Evolutionary conservation across 352 stramenopile species (phyloP), one percentile per base, ranked within the genome.

Genomic region (Phytopythium sindhum): DNA sequence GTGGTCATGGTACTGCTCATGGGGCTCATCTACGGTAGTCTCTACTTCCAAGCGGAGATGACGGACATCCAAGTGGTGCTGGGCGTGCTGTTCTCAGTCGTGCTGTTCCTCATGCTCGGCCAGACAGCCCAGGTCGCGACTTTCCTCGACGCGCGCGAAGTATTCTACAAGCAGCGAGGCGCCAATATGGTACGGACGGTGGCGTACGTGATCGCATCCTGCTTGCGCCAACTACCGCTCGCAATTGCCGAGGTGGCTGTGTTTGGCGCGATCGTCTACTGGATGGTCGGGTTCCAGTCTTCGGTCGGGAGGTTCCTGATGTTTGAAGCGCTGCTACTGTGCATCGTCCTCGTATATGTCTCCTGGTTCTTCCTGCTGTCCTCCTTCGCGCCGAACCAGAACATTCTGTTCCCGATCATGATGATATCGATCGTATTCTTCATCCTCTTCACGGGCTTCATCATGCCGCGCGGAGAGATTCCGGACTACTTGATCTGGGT

Each of bases 141-240:
- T 26, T 84, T 93, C 56, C 81, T 92, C 52, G 66, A 77, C 28
- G 67, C 66, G 24, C 72, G 69, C 0, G 59, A 50, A 2, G 52
- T 83, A 9, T 95, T 88, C 69, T 91, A 93, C 73, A 92, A 90
- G 57, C 86, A 93, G 39, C 67, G 72, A 1, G 74, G 80, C 41
- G 68, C 74, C 19, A 90, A 93, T 29, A 91, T 93, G 61, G 90
- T 78, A 55, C 76, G 73, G 31, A 69, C 84, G 8, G 67, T 70
- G 21, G 73, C 76, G n/a, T 95, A 91, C 60, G 72, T 89, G 24
- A 57, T 91, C 47, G 80, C 68, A 0, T 68, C 54, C 21, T 61
- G 54, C 8, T n/a, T 72, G 19, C 67, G 69, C n/a, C 63, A 73
- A 51, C 42, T 80, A n/a, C 65, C 77, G 58, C 61, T 82, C 50